phyloP scores from a whole-genome alignment of 2,329 filamentous ascomycete species.

The Colletotrichum acutatum region DNA sequence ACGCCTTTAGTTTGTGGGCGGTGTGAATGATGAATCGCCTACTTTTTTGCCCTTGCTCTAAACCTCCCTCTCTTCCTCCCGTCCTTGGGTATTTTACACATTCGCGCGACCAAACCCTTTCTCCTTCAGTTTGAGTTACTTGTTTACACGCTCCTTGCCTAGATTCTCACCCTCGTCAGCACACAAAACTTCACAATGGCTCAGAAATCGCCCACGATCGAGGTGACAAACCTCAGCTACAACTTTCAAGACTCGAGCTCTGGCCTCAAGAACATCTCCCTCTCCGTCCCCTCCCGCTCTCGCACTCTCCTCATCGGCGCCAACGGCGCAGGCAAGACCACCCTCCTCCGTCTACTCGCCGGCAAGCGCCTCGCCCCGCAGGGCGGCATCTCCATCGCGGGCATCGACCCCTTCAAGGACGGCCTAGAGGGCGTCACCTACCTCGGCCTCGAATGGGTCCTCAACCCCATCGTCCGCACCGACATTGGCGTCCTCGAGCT shows the following conservation, averaged over 20 bases:
- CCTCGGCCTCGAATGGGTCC: slow-evolving; percentile 96
- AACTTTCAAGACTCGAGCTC: slow-evolving; percentile 85
- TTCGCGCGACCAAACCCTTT: background rate
- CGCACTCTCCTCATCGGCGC: slow-evolving; percentile 94
- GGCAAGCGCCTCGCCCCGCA: slow-evolving; percentile 92
- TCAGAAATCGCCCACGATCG: slow-evolving; percentile 68
- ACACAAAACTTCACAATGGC: slow-evolving; percentile 13
- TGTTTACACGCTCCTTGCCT: background rate
- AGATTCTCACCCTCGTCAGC: too few relatives aligned
- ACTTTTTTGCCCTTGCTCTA: background rate
- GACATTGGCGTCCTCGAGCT: slow-evolving; percentile 94
- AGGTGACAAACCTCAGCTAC: slow-evolving; percentile 83
- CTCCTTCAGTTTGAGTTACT: background rate
- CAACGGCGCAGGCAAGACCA: slow-evolving; percentile 98
- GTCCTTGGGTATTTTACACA: background rate
- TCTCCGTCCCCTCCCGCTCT: slow-evolving; percentile 83
- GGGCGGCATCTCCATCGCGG: slow-evolving; percentile 79
- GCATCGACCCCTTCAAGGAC: slow-evolving; percentile 91
- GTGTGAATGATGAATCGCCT: slow-evolving; percentile 18
- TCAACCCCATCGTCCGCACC: slow-evolving; percentile 94
- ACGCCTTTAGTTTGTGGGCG: slow-evolving; percentile 29
- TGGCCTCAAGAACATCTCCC: slow-evolving; percentile 79
- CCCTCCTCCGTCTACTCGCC: slow-evolving; percentile 90
- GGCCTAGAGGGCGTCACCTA: slow-evolving; percentile 95
- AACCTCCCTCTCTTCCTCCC: background rate